Evolutionary conservation across 2,329 filamentous ascomycete genomes (phyloP).

Genomic region (Emericellopsis cladophorae): DNA sequence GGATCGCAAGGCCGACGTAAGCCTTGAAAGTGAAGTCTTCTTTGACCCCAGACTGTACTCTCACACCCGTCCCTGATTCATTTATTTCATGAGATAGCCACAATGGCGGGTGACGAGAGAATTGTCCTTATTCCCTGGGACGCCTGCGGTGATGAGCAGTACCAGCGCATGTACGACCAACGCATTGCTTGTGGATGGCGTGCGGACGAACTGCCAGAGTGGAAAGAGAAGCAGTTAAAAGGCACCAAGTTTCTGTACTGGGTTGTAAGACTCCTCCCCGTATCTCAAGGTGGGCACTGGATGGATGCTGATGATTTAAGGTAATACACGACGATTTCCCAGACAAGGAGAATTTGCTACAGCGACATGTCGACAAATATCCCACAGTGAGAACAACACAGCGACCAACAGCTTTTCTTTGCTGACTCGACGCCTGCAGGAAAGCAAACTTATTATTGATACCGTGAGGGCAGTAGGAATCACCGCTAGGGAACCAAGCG

Average conservation of each 20-base stretch:
- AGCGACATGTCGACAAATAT: constrained; percentile 15
- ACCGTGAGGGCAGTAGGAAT: constrained; percentile 16
- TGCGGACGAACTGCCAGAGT: constrained; percentile 19
- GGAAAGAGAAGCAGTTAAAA: constrained; percentile 17
- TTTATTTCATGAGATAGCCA: no score
- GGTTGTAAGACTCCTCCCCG: constrained; percentile 17
- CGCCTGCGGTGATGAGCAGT: constrained; percentile 21
- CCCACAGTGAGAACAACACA: constrained; percentile 12
- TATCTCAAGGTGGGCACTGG: neutral
- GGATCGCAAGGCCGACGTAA: no score
- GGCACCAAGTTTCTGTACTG: constrained; percentile 26
- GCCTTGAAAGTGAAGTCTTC: no score
- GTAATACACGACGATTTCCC: constrained; percentile 13
- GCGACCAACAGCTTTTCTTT: constrained; percentile 1
- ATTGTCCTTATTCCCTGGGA: constrained; percentile 31
- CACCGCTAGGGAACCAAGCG: constrained; percentile 14
- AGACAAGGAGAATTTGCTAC: constrained; percentile 14
- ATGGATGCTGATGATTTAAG: neutral
- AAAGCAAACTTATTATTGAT: constrained; percentile 19
- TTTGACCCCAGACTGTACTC: no score
- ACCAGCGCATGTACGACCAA: constrained; percentile 26
- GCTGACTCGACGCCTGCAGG: constrained; percentile 8
- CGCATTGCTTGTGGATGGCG: constrained; percentile 33
- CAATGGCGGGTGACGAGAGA: constrained; percentile 4
- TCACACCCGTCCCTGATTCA: no score